Evolutionary conservation across 2,329 filamentous ascomycete genomes (phyloP).

Genomic region (Exophiala spinifera): DNA sequence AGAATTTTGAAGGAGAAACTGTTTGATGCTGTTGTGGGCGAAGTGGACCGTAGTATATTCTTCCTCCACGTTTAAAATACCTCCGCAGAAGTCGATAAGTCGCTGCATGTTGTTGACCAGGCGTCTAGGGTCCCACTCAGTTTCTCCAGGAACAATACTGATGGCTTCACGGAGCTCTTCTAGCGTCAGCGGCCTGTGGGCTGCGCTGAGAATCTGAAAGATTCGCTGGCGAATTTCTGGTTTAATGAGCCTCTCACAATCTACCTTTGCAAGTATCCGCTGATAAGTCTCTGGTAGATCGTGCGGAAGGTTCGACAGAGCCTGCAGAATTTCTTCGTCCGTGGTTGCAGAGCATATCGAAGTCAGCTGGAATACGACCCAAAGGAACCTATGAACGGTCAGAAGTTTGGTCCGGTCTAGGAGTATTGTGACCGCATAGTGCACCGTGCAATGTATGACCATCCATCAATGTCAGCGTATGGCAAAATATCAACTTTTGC

Average conservation of each 20-base stretch:
- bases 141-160: slow-evolving; percentile 7
- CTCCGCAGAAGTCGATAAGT: slow-evolving; percentile 14
- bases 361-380: slow-evolving; percentile 23
- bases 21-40: slow-evolving; percentile 16
- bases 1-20: slow-evolving; percentile 10
- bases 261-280: slow-evolving; percentile 6
- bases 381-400: slow-evolving; percentile 24
- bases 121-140: slow-evolving; percentile 5
- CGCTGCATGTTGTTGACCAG: slow-evolving; percentile 24
- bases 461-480: too few relatives aligned
- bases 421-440: too few relatives aligned
- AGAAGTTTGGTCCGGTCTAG: not conserved
- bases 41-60: slow-evolving; percentile 19
- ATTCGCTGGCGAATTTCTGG: slow-evolving; percentile 7
- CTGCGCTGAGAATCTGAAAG: slow-evolving; percentile 8
- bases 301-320: slow-evolving; percentile 14
- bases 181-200: slow-evolving; percentile 9
- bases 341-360: slow-evolving; percentile 22
- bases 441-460: too few relatives aligned
- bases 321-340: slow-evolving; percentile 23
- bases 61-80: slow-evolving; percentile 23
- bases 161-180: slow-evolving; percentile 16
- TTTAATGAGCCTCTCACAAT: not conserved
- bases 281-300: slow-evolving; percentile 12
- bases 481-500: too few relatives aligned